Evolutionary conservation across 2,329 filamentous ascomycete genomes (phyloP).

Genomic region (Beauveria medogensis): DNA sequence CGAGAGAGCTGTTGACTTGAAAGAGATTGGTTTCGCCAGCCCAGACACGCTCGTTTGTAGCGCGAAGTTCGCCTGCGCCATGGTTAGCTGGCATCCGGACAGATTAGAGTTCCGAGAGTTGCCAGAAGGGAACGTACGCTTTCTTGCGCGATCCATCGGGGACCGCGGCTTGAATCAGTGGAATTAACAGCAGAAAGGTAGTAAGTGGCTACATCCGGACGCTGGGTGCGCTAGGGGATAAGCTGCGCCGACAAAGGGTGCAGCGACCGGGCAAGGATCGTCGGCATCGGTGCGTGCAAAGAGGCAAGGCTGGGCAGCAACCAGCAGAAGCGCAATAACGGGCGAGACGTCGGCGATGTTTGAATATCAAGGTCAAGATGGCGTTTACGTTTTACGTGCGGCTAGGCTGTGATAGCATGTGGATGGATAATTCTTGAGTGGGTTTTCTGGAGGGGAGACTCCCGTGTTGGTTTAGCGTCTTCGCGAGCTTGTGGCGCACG

Average conservation of each 20-base stretch:
- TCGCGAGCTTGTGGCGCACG: background rate
- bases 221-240: slow-evolving; percentile 34
- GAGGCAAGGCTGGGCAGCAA: slow-evolving; percentile 15
- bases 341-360: background rate
- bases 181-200: slow-evolving; percentile 22
- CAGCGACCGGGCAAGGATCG: slow-evolving; percentile 27
- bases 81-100: slow-evolving; percentile 13
- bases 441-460: slow-evolving; percentile 4
- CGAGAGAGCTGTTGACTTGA: slow-evolving; percentile 67
- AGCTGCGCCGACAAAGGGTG: slow-evolving; percentile 28
- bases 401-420: background rate
- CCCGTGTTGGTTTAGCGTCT: slow-evolving; percentile 11
- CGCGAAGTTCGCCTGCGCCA: slow-evolving; percentile 72
- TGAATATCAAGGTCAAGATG: background rate
- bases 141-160: slow-evolving; percentile 57
- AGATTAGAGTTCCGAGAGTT: background rate
- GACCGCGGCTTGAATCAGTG: slow-evolving; percentile 26
- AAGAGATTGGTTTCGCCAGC: slow-evolving; percentile 83
- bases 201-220: slow-evolving; percentile 40
- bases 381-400: background rate
- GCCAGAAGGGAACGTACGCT: slow-evolving; percentile 39
- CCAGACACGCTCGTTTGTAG: slow-evolving; percentile 83
- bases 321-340: slow-evolving; percentile 7
- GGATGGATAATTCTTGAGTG: slow-evolving; percentile 7
- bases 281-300: slow-evolving; percentile 32